Evolutionary conservation across 176 grass and related monocot species (phyloP), one percentile per base, ranked within the genome.

Genomic region (Triticum urartu): DNA sequence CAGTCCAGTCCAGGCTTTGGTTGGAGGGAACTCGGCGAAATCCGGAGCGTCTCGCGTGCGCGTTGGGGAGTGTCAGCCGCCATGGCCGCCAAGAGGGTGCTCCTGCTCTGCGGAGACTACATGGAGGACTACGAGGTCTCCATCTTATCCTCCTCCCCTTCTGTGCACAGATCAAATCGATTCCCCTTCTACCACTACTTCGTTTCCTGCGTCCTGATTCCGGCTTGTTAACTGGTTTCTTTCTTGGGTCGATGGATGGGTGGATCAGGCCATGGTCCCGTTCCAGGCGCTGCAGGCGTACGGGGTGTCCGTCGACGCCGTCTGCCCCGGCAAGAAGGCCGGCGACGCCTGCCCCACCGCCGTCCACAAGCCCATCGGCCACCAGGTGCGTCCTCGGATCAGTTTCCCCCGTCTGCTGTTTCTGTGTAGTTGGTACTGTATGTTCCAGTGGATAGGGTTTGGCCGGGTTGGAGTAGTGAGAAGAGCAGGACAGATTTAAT

Each of bases 251-350:
- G n/a, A 64, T 94, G 78, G 70, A 52, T 32, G 12, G 83, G 12
- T 5, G 77, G 70, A 75, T 52, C 58, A 99, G 97, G 94, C 81
- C 59, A 99, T 94, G 97, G 92, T 99, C 26, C 97, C 97, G 39
- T 99, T 96, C 83, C 97, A 96, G 91, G 89, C 92, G 45, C 88
- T 99, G 84, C 97, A 96, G 83, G 97, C 97, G 71, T 99, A 92
- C 42, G 97, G 97, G 66, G 47, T 94, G 24, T 59, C 79, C 54
- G 90, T 99, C 32, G 92, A 96, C n/a, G 94, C 92, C 21, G 90
- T 85, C 87, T 99, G 97, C 82, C 97, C 97, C 9, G 87, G 97
- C 61, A 99, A 96, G 97, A 94, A 91, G 87, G 87, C 92, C 72
- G 92, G 97, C 59, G 83, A 99, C 64, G 34, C 90, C 52, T 99